Conservation (phyloP, 2,329 filamentous ascomycete species). For the Aspergillus ruber region DNA sequence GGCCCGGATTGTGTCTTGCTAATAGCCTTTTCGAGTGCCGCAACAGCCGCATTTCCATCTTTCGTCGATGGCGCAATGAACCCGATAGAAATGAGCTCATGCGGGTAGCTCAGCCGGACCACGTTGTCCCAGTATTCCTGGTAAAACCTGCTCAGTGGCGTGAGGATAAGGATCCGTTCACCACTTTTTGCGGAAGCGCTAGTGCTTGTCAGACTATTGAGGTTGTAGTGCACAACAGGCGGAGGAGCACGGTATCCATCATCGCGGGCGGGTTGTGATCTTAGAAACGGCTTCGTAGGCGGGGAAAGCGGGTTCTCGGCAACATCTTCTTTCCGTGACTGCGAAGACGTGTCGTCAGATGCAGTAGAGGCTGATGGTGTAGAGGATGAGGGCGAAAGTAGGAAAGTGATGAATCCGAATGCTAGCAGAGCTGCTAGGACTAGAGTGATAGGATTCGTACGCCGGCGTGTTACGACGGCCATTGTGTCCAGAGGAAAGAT, state of each 20-base stretch:
- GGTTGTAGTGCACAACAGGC: slow-evolving; percentile 84
- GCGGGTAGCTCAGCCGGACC: slow-evolving; percentile 74
- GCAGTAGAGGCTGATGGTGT: slow-evolving; percentile 40
- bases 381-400: slow-evolving; percentile 45
- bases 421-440: slow-evolving; percentile 65
- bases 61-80: slow-evolving; percentile 94
- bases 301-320: slow-evolving; percentile 67
- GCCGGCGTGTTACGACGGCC: slow-evolving; percentile 61
- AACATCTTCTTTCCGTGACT: slow-evolving; percentile 49
- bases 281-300: slow-evolving; percentile 67
- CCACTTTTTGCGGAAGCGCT: slow-evolving; percentile 66
- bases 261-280: slow-evolving; percentile 46
- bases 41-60: slow-evolving; percentile 81
- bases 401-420: slow-evolving; percentile 58
- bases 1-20: slow-evolving; percentile 77
- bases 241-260: slow-evolving; percentile 58
- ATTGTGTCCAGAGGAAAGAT: slow-evolving; percentile 34
- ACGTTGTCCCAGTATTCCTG: slow-evolving; percentile 94
- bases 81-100: slow-evolving; percentile 87
- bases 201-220: slow-evolving; percentile 89
- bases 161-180: slow-evolving; percentile 85
- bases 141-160: slow-evolving; percentile 89
- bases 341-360: slow-evolving; percentile 24
- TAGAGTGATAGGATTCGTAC: slow-evolving; percentile 70
- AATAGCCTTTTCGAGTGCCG: slow-evolving; percentile 76